Evolutionary conservation across 805 yeast species (phyloP).

Genomic region (Schwanniomyces pseudopolymorphus): DNA sequence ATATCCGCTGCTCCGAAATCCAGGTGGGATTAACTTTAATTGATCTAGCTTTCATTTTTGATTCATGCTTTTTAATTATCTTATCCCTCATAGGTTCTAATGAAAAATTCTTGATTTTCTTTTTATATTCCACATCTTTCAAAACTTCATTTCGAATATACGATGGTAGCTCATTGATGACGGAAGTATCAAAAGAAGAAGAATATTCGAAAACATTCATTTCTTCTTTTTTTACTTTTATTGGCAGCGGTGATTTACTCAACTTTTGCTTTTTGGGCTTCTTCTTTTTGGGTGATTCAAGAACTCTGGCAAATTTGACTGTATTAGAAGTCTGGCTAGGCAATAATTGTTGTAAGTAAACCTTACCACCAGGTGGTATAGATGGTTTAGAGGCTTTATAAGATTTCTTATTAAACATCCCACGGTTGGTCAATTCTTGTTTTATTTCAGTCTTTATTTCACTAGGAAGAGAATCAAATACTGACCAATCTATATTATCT

Average conservation of each 20-base stretch:
- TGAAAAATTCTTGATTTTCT: conserved; percentile 23
- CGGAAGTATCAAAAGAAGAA: conserved; percentile 33
- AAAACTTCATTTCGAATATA: conserved; percentile 35
- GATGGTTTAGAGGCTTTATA: neutral
- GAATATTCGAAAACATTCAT: conserved; percentile 16
- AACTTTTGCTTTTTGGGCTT: conserved; percentile 10
- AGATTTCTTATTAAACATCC: conserved; percentile 12
- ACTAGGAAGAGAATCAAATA: conserved; percentile 62
- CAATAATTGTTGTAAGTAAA: conserved; percentile 35
- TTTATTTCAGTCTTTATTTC: conserved; percentile 64
- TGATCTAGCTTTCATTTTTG: conserved; percentile 7
- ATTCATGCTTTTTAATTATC: conserved; percentile 12
- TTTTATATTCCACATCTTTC: conserved; percentile 32
- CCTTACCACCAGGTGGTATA: conserved; percentile 14
- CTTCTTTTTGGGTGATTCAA: conserved; percentile 29
- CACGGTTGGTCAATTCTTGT: conserved; percentile 49
- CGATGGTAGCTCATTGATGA: conserved; percentile 39
- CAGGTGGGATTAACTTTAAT: conserved; percentile 18
- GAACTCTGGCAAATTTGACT: conserved; percentile 30
- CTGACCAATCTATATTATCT: conserved; percentile 58
- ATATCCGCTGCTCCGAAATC: conserved; percentile 17
- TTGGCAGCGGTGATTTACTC: conserved; percentile 13
- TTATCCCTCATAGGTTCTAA: conserved; percentile 27
- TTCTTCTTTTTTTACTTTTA: conserved; percentile 5
- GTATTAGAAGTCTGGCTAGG: conserved; percentile 30